Evolutionary conservation across 148 eudicot species (phyloP), one percentile per base, ranked within the genome.

Genomic region (Agrostemma githago): DNA sequence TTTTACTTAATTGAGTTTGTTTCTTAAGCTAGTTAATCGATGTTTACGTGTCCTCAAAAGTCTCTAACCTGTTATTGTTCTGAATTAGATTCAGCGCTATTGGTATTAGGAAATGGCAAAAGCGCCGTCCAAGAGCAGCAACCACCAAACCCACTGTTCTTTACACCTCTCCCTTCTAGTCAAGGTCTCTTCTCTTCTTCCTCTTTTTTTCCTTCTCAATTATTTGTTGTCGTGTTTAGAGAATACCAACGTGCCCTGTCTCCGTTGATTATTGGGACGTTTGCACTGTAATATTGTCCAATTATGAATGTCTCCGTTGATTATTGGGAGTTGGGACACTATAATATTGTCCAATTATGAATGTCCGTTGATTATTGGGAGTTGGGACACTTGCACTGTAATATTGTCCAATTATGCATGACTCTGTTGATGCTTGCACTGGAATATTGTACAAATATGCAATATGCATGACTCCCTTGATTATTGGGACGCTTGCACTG

Each of bases 161-260:
- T 74, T 39, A 48, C 78, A 2, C 73, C 91, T 63, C 58, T 84
- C 17, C 96, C 92, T 58, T 84, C 79, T 78, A 90, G 92, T 83
- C 86, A 84, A 82, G 86, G 96, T 88, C 17, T 34, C 0, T 26
- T 37, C 26, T 15, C 21, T 48, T 4, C 34, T 26, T 1, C 34
- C 34, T 26, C 34, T 26, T 26, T 0, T 26, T 26, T 26, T 26
- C 34, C 34, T 26, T 26, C 34, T 26, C 34, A 26, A n/a, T n/a
- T 26, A 26, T 0, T 26, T 26, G 34, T 26, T 26, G 34, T n/a
- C n/a, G n/a, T n/a, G n/a, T n/a, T n/a, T n/a, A n/a, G n/a, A n/a
- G n/a, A n/a, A n/a, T n/a, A n/a, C 34, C 34, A 26, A 26, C 1
- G 34, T 26, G 34, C 34, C 34, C 1, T 26, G 34, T 26, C 34